Conservation (phyloP, 257 asterid species). For the Solanum neorickii region DNA sequence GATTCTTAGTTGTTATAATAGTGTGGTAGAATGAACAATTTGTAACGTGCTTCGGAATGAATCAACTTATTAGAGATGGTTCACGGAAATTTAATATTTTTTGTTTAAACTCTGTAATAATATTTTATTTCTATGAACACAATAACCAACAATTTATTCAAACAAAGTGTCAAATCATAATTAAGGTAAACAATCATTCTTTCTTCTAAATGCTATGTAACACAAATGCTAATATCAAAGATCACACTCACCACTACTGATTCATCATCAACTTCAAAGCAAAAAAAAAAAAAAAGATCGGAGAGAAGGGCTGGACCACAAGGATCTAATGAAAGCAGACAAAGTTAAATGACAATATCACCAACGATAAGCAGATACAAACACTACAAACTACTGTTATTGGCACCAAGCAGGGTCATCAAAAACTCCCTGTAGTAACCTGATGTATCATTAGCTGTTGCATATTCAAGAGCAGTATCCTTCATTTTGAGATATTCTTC, state of each 20-base stretch:
- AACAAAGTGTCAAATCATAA: neutral
- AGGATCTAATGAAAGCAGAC: neutral
- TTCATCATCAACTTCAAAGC: neutral
- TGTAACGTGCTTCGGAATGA: neutral
- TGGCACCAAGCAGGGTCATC: constrained; percentile 56
- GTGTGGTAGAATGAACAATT: neutral
- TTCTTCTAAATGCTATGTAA: neutral
- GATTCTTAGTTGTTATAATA: neutral
- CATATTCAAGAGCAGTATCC: constrained; percentile 32
- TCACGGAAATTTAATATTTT: neutral
- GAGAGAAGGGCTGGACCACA: neutral
- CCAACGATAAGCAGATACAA: neutral
- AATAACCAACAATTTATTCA: neutral
- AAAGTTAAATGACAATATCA: neutral
- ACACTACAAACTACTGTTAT: neutral
- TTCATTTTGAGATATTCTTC: constrained; percentile 41
- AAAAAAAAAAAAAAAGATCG: neutral
- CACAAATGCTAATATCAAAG: neutral
- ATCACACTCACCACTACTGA: neutral
- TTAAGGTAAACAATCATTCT: neutral
- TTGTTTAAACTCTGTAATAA: neutral
- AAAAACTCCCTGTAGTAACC: constrained; percentile 68
- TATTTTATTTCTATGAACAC: neutral
- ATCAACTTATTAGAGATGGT: neutral
- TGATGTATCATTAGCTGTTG: constrained; percentile 62